Percentiles rank a stretch among this genome's conserved stretches.
These are phyloP conservation scores for Xylaria nigripes DNA, from an alignment of 495 filamentous ascomycete species.

Conservation along the genomic window DNA sequence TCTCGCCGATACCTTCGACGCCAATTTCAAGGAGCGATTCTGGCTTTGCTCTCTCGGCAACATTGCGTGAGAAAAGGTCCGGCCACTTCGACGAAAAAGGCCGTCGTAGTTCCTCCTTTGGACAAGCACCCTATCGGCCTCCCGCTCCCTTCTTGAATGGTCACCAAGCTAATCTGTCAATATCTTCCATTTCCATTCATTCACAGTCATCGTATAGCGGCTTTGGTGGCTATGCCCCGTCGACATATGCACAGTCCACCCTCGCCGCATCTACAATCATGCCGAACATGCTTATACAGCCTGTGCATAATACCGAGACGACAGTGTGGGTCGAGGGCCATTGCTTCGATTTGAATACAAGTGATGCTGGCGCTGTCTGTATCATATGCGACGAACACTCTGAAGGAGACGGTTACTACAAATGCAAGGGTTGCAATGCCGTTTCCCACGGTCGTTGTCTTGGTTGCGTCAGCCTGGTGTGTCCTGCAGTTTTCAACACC, in stretches of 20 bases:
- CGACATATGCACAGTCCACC: conserved; percentile 91
- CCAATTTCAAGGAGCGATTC: conserved; percentile 83
- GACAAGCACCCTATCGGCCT: conserved; percentile 61
- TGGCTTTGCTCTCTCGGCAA: conserved; percentile 75
- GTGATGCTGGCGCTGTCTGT: conserved; percentile 64
- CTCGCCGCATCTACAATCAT: conserved; percentile 98
- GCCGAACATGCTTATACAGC: conserved; percentile 79
- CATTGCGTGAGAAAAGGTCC: conserved; percentile 85
- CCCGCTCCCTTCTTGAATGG: conserved; percentile 74
- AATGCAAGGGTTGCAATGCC: conserved; percentile 69
- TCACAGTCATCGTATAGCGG: conserved; percentile 58
- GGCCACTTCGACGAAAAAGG: conserved; percentile 84
- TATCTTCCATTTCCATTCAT: conserved; percentile 72
- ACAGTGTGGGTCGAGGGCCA: conserved; percentile 92
- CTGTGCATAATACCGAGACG: conserved; percentile 76
- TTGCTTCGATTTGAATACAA: conserved; percentile 65
- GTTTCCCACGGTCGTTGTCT: conserved; percentile 75
- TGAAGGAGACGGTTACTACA: conserved; percentile 79
- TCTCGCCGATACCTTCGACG: conserved; percentile 64
- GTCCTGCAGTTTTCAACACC: conserved; percentile 79
- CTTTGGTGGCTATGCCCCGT: conserved; percentile 67
- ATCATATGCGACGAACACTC: conserved; percentile 82
- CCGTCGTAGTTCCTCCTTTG: conserved; percentile 85
- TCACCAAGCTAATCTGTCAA: conserved; percentile 72
- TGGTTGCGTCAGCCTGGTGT: conserved; percentile 73